Conservation (phyloP, 2,329 filamentous ascomycete genomes). For the Stachybotrys echinatus region DNA sequence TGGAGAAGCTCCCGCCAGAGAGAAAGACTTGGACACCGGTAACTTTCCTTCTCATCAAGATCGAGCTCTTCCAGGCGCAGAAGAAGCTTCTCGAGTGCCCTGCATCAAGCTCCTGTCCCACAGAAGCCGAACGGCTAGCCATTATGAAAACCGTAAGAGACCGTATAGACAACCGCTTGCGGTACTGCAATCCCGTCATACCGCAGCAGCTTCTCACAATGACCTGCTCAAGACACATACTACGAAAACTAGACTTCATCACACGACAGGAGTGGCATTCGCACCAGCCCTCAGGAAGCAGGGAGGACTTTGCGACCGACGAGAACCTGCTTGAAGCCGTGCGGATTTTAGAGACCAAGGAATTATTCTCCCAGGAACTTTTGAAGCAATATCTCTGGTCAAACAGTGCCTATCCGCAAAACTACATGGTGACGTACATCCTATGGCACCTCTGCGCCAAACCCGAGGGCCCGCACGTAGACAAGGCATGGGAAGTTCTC, state of each 20-base stretch:
- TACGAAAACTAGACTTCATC: slow-evolving; percentile 22
- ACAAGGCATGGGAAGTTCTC: slow-evolving; percentile 24
- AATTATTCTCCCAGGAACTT: slow-evolving; percentile 15
- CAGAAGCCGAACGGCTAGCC: slow-evolving; percentile 35
- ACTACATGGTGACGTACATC: slow-evolving; percentile 28
- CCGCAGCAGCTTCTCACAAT: slow-evolving; percentile 26
- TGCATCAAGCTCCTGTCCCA: neutral
- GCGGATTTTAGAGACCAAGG: slow-evolving; percentile 18
- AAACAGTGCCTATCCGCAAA: slow-evolving; percentile 27
- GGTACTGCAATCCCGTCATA: slow-evolving; percentile 43
- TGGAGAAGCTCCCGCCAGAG: neutral
- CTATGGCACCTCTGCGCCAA: slow-evolving; percentile 32
- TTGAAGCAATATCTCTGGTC: slow-evolving; percentile 27
- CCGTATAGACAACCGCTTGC: slow-evolving; percentile 40
- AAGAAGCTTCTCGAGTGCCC: neutral
- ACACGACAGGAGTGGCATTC: slow-evolving; percentile 16
- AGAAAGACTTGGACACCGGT: neutral
- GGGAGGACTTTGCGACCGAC: slow-evolving; percentile 12
- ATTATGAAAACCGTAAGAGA: slow-evolving; percentile 35
- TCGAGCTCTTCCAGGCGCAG: neutral
- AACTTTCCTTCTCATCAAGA: neutral
- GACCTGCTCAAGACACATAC: slow-evolving; percentile 14
- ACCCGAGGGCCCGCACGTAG: slow-evolving; percentile 20
- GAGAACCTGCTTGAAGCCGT: slow-evolving; percentile 21
- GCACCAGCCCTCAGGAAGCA: slow-evolving; percentile 2